Conservation (phyloP, 306 rosid species). For the Parietaria judaica region DNA sequence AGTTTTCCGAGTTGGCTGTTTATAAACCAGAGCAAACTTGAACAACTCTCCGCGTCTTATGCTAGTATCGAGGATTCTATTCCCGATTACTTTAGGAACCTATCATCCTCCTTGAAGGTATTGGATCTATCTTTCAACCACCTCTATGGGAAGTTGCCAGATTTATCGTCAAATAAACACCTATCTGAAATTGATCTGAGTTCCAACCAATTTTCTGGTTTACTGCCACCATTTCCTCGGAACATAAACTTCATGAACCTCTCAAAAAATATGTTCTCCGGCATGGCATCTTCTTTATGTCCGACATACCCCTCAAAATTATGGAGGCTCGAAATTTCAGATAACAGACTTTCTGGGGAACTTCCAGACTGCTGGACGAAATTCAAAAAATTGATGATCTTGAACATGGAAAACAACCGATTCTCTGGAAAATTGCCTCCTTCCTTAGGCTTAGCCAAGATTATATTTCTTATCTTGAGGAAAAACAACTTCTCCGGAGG, state of each 20-base stretch:
- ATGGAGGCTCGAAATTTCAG: not conserved
- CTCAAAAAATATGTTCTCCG: not conserved
- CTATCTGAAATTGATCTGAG: slow-evolving; percentile 3
- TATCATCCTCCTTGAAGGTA: not conserved
- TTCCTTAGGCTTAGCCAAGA: not conserved
- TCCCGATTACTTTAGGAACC: slow-evolving; percentile 15
- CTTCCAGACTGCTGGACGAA: slow-evolving; percentile 5
- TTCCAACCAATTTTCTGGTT: slow-evolving; percentile 15
- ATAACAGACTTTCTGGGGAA: slow-evolving; percentile 10
- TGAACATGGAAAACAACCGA: slow-evolving; percentile 4
- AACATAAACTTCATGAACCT: not conserved
- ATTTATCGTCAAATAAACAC: not conserved
- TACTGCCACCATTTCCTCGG: slow-evolving; percentile 10
- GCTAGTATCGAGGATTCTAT: slow-evolving; percentile 10
- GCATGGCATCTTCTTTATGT: not conserved
- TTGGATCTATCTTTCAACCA: slow-evolving; percentile 20
- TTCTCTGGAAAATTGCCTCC: not conserved
- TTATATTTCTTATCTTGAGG: not conserved
- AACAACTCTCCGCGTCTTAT: not conserved
- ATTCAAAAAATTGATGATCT: fast-evolving
- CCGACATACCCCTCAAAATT: fast-evolving
- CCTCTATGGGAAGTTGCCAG: slow-evolving; percentile 14
- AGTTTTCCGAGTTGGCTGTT: slow-evolving; percentile 32
- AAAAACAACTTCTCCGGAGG: not conserved
- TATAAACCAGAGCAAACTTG: slow-evolving; percentile 11